Evolutionary conservation across 768 basidiomycete genomes (phyloP).

Genomic region (Leccinum truebloodii): DNA sequence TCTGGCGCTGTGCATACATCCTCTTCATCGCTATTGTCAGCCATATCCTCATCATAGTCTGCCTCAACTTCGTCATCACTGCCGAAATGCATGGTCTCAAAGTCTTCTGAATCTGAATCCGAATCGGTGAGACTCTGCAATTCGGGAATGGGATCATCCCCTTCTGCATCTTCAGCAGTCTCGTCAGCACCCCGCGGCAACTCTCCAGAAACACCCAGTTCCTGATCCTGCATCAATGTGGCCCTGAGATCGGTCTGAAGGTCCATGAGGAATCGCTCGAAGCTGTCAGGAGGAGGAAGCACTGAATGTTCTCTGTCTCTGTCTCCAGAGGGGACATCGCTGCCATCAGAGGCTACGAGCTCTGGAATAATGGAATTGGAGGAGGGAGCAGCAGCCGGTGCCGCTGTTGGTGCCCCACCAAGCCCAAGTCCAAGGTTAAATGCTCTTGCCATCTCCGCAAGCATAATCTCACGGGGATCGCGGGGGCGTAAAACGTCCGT

Average conservation of each 20-base stretch:
- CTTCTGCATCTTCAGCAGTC: slow-evolving; percentile 16
- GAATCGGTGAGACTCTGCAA: slow-evolving; percentile 26
- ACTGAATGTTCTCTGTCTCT: slow-evolving; percentile 19
- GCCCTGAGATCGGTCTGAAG: slow-evolving; percentile 70
- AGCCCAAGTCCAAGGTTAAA: slow-evolving; percentile 72
- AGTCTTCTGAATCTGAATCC: slow-evolving; percentile 26
- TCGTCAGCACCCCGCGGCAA: slow-evolving; percentile 12
- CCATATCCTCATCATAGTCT: slow-evolving; percentile 30
- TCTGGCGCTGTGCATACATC: slow-evolving; percentile 27
- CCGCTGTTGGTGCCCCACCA: slow-evolving; percentile 22
- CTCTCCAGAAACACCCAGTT: slow-evolving; percentile 7
- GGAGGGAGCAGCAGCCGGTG: slow-evolving; percentile 5
- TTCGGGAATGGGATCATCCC: slow-evolving; percentile 26
- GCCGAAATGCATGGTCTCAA: slow-evolving; percentile 13
- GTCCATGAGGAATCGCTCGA: slow-evolving; percentile 80
- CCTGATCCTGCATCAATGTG: slow-evolving; percentile 49
- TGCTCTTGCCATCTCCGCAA: slow-evolving; percentile 80
- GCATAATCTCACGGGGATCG: slow-evolving; percentile 69
- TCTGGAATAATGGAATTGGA: slow-evolving; percentile 14
- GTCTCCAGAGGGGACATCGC: slow-evolving; percentile 7
- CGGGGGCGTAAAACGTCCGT: slow-evolving; percentile 17
- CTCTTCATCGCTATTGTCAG: slow-evolving; percentile 31
- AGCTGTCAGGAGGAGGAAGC: slow-evolving; percentile 61
- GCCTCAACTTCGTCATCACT: slow-evolving; percentile 30
- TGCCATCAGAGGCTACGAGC: slow-evolving; percentile 8